phyloP scores from a whole-genome alignment of 768 basidiomycete genomes.

The Fistulinella prunicolor region DNA sequence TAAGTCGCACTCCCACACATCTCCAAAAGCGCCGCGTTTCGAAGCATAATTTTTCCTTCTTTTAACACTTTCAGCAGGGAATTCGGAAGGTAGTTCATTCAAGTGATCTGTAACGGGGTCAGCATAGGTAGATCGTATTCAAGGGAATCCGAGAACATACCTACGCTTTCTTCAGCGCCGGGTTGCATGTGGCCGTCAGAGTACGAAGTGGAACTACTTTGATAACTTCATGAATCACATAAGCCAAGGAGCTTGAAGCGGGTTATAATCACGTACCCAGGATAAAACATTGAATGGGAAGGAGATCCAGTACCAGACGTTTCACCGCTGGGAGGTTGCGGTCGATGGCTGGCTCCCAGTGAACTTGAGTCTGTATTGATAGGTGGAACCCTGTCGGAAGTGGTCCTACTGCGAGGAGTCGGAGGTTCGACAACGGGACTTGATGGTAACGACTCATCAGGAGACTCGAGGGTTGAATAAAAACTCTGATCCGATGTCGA shows the following conservation, averaged over 20 bases:
- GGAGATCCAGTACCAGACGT: not conserved
- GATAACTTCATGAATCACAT: conserved; percentile 3
- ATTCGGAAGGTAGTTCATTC: conserved; percentile 5
- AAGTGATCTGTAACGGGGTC: conserved; percentile 1
- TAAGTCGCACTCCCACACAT: conserved; percentile 26
- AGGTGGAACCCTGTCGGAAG: not conserved
- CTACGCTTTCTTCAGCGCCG: conserved; percentile 7
- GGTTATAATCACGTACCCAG: conserved; percentile 7
- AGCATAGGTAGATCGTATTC: not conserved
- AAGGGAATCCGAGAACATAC: not conserved
- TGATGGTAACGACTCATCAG: conserved; percentile 4
- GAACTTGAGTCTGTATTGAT: not conserved
- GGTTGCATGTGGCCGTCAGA: conserved; percentile 7
- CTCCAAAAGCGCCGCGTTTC: conserved; percentile 13
- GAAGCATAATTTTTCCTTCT: conserved; percentile 8
- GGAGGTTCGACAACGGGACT: conserved; percentile 12
- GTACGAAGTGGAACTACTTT: conserved; percentile 9
- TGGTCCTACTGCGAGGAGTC: conserved; percentile 1
- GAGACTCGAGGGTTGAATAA: conserved; percentile 9
- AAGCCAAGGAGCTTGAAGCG: not conserved
- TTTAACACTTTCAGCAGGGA: not conserved
- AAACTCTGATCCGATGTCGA: conserved; percentile 3
- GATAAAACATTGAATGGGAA: conserved; percentile 1
- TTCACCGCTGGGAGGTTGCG: not conserved
- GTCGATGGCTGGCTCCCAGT: not conserved